phyloP scores from a whole-genome alignment of 768 basidiomycete genomes.

The Bullera alba region DNA sequence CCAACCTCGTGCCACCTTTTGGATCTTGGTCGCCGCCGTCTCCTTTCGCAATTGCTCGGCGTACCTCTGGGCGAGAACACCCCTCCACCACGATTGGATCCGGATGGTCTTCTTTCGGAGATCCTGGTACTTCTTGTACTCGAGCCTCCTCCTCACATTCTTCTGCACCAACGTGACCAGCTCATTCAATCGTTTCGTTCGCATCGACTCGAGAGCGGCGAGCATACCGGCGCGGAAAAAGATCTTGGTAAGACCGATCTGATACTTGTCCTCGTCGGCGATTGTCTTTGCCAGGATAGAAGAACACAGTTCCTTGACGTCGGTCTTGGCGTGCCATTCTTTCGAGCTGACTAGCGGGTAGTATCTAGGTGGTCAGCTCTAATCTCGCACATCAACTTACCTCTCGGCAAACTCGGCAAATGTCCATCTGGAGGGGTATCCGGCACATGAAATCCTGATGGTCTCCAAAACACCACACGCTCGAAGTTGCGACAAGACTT shows the following conservation, averaged over 20 bases:
- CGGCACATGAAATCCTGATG: constrained; percentile 96
- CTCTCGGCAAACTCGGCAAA: constrained; percentile 98
- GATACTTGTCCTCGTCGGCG: constrained; percentile 91
- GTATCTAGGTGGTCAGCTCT: constrained; percentile 56
- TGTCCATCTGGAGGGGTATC: constrained; percentile 96
- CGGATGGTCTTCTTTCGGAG: constrained; percentile 68
- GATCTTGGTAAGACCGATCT: constrained; percentile 93
- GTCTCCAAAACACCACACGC: constrained; percentile 99
- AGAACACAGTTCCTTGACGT: constrained; percentile 72
- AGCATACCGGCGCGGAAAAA: constrained; percentile 99
- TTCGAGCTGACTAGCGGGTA: constrained; percentile 90
- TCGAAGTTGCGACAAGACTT: constrained; percentile 86
- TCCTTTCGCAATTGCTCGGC: constrained; percentile 67
- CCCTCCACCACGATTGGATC: constrained; percentile 92
- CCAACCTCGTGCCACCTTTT: constrained; percentile 64
- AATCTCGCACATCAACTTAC: constrained; percentile 49
- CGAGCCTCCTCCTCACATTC: constrained; percentile 84
- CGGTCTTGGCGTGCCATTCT: constrained; percentile 69
- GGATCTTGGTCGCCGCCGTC: constrained; percentile 67
- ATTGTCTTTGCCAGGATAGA: constrained; percentile 79
- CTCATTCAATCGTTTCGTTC: constrained; percentile 76
- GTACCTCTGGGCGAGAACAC: constrained; percentile 66
- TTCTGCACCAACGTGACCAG: constrained; percentile 96
- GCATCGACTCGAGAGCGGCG: constrained; percentile 83
- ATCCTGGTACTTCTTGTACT: constrained; percentile 67